phyloP scores from a whole-genome alignment of 1,139 yeast genomes.

The Yamadazyma sp. region DNA sequence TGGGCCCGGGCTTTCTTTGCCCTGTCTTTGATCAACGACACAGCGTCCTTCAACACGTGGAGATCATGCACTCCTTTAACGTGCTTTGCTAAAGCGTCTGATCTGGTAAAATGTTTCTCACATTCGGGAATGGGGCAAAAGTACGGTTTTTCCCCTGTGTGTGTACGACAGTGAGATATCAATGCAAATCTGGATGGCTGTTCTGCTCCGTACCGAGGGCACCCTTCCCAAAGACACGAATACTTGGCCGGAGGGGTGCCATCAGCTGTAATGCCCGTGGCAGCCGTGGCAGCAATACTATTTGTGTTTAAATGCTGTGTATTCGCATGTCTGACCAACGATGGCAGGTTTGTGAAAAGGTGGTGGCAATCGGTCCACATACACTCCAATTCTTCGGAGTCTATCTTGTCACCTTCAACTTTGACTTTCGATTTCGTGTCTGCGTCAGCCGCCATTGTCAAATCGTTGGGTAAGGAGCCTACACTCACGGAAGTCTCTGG shows the following conservation, averaged over 20 bases:
- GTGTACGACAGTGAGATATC: constrained; percentile 62
- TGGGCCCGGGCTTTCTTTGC: constrained; percentile 24
- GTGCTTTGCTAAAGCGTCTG: constrained; percentile 67
- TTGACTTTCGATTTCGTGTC: constrained; percentile 4
- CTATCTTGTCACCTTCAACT: constrained; percentile 10
- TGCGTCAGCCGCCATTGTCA: neutral
- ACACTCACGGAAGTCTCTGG: neutral
- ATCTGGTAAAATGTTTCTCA: constrained; percentile 55
- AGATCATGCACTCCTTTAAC: constrained; percentile 62
- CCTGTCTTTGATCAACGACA: constrained; percentile 25
- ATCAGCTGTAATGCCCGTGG: constrained; percentile 7
- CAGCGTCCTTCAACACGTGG: constrained; percentile 37
- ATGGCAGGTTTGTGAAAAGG: constrained; percentile 21
- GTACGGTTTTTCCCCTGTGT: constrained; percentile 68
- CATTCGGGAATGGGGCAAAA: constrained; percentile 73
- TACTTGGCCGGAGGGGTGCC: constrained; percentile 34
- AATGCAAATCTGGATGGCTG: constrained; percentile 64
- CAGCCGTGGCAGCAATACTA: neutral
- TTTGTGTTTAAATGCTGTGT: constrained; percentile 26
- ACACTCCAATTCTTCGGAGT: constrained; percentile 22
- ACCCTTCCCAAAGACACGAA: constrained; percentile 63
- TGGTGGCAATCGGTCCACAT: constrained; percentile 37
- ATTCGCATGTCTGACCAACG: constrained; percentile 35
- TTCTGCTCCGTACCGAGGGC: constrained; percentile 52
- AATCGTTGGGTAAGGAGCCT: neutral